Evolutionary conservation across 169 alveolate species (phyloP).

Genomic region (Babesia ovis): DNA sequence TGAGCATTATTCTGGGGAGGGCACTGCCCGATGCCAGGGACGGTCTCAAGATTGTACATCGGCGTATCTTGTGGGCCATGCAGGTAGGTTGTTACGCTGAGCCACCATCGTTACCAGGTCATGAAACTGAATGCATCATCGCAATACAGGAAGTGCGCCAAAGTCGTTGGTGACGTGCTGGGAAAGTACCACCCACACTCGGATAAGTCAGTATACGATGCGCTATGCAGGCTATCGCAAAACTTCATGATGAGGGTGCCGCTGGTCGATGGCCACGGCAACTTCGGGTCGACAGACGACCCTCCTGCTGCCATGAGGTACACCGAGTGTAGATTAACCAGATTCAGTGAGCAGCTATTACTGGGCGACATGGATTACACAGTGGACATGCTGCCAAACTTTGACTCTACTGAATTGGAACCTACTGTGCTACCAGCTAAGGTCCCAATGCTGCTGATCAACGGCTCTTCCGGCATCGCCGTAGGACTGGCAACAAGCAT

Average conservation of each 20-base stretch:
- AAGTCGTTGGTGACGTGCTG: constrained; percentile 86
- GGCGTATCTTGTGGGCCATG: constrained; percentile 85
- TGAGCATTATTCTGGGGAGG: constrained; percentile 78
- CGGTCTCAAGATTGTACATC: constrained; percentile 83
- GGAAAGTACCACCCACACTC: constrained; percentile 87
- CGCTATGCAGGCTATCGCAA: constrained; percentile 81
- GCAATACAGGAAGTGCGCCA: constrained; percentile 80
- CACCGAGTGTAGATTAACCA: constrained; percentile 79
- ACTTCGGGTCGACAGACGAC: constrained; percentile 83
- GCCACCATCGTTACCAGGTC: constrained; percentile 28
- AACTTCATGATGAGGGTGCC: constrained; percentile 74
- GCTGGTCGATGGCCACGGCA: constrained; percentile 84
- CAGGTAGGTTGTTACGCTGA: constrained; percentile 8
- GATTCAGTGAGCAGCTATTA: constrained; percentile 71
- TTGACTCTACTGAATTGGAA: constrained; percentile 81
- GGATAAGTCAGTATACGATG: constrained; percentile 85
- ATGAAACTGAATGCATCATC: constrained; percentile 62
- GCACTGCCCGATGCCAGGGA: constrained; percentile 84
- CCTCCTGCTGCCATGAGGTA: constrained; percentile 88
- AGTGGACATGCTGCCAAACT: constrained; percentile 75
- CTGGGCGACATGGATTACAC: constrained; percentile 73
- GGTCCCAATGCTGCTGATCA: constrained; percentile 76
- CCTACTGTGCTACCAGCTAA: constrained; percentile 81
- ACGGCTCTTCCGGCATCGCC: constrained; percentile 85
- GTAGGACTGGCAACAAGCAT: constrained; percentile 83